Conservation (phyloP, 1,139 yeast genomes). For the Yamadazyma trypodendri region DNA sequence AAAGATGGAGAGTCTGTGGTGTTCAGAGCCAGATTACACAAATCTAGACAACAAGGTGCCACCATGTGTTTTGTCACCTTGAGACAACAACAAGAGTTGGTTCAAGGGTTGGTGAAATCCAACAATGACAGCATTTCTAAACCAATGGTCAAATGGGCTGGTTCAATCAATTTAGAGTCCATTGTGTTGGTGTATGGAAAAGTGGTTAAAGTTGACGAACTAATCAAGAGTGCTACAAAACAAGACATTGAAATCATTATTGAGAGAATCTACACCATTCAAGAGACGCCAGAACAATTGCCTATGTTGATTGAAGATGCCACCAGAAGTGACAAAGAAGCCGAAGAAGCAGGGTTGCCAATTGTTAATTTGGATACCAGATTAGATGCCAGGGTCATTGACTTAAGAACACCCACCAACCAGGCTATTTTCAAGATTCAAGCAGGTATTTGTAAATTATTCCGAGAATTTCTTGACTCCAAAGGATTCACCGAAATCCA, state of each 20-base stretch:
- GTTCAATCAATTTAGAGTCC: slow-evolving; percentile 79
- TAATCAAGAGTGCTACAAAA: slow-evolving; percentile 85
- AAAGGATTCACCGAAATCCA: slow-evolving; percentile 85
- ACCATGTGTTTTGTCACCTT: slow-evolving; percentile 87
- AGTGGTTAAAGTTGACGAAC: slow-evolving; percentile 81
- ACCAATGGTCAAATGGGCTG: slow-evolving; percentile 97
- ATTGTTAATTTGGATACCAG: slow-evolving; percentile 95
- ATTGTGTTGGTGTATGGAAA: slow-evolving; percentile 88
- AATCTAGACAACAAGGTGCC: slow-evolving; percentile 92
- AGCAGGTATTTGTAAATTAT: slow-evolving; percentile 82
- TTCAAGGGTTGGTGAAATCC: slow-evolving; percentile 82
- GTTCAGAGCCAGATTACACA: slow-evolving; percentile 93
- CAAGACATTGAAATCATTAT: slow-evolving; percentile 87
- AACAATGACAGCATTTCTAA: slow-evolving; percentile 66
- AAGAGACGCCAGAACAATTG: slow-evolving; percentile 88
- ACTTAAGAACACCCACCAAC: slow-evolving; percentile 92
- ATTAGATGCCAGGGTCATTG: slow-evolving; percentile 92
- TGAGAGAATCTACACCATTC: slow-evolving; percentile 68
- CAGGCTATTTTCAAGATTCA: slow-evolving; percentile 96
- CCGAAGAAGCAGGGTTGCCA: slow-evolving; percentile 88
- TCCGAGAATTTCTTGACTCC: slow-evolving; percentile 77
- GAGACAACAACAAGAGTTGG: slow-evolving; percentile 81
- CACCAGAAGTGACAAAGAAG: slow-evolving; percentile 90
- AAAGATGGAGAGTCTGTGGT: slow-evolving; percentile 79
- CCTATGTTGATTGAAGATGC: slow-evolving; percentile 97